Base-by-base conservation (phyloP, 148 eudicot genomes). In the Cornus kousa region DNA sequence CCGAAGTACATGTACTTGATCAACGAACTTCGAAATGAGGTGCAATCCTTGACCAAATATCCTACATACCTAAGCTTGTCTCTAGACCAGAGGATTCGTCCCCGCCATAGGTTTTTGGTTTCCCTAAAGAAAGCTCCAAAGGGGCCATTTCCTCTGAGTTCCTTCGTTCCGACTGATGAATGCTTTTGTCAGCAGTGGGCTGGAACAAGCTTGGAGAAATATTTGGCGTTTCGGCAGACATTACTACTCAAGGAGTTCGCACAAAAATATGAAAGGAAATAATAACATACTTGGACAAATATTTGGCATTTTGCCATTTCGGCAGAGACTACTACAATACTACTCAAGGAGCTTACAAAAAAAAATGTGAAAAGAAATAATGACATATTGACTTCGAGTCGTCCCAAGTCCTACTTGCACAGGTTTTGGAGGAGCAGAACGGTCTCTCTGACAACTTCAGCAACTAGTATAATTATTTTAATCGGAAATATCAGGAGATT, bases 61-160 rank as follows among this genome's bases (percentile, higher is more conserved):
- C 99, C 99, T 23, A 93, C 70, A 80, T 96, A 96, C 82, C 87
- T 96, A 35, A 96, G 99, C 88, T 87, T 96, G 83, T 96, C 99
- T 72, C 82, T 96, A n/a, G 92, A 92, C 80, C 99, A 96, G 82
- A 87, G 99, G 86, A 96, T 96, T 68, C 93, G 98, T 72, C 99
- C 99, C 68, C 90, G 97, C 17, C 99, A 96, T 87, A 87, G 89
- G 80, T 96, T 90, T 82, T 76, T 96, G 87, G 97, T 91, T 81
- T 85, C 84, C 76, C 83, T 96, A 79, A 93, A 92, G 76, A 93
- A 87, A 89, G 97, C 92, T 66, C 98, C 98, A 55, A 84, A 87
- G 75, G 97, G 99, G 67, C 99, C 99, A 64, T 96, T 96, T 86
- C 99, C 99, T 79, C 88, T 96, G 79, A 87, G 95, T 80, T 92